Percentiles rank a stretch among this genome's conserved stretches.
phyloP scores from a whole-genome alignment of 495 filamentous ascomycete species.

The Talaromyces thailandensis region DNA sequence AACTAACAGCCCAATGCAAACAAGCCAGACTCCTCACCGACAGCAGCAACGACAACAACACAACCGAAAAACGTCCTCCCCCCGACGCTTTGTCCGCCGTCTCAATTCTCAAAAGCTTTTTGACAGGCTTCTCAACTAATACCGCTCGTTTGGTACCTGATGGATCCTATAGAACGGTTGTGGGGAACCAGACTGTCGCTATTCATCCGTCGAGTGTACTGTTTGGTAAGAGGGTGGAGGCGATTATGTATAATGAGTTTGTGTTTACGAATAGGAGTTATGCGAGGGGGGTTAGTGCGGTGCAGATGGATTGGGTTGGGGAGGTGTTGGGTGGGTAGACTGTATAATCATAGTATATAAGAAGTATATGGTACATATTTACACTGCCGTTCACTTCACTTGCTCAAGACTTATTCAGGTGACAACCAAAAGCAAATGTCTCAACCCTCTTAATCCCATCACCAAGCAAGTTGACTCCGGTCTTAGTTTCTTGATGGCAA shows the following conservation, averaged over 20 bases:
- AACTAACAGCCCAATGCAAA: conserved; percentile 61
- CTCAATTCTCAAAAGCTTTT: conserved; percentile 67
- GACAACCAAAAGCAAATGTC: too few relatives aligned
- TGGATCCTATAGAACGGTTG: conserved; percentile 72
- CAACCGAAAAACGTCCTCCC: conserved; percentile 4
- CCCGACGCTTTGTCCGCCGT: conserved; percentile 26
- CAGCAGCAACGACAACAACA: not conserved
- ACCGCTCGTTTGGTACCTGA: conserved; percentile 78
- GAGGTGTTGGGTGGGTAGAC: conserved; percentile 45
- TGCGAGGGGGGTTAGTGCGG: conserved; percentile 76
- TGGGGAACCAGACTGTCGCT: conserved; percentile 76
- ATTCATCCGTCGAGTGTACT: conserved; percentile 86
- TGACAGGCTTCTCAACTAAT: conserved; percentile 72
- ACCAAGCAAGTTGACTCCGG: too few relatives aligned
- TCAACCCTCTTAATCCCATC: too few relatives aligned
- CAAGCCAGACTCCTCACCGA: conserved; percentile 30
- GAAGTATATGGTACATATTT: not conserved
- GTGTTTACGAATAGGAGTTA: conserved; percentile 91
- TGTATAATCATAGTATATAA: too few relatives aligned
- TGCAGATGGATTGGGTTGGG: conserved; percentile 81
- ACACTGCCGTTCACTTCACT: not conserved
- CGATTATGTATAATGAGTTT: conserved; percentile 92
- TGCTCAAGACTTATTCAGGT: not conserved
- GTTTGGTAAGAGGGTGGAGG: conserved; percentile 81
- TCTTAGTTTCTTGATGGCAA: too few relatives aligned